Base-by-base conservation (phyloP, 495 filamentous ascomycete genomes). In the Penicillium turbatum region DNA sequence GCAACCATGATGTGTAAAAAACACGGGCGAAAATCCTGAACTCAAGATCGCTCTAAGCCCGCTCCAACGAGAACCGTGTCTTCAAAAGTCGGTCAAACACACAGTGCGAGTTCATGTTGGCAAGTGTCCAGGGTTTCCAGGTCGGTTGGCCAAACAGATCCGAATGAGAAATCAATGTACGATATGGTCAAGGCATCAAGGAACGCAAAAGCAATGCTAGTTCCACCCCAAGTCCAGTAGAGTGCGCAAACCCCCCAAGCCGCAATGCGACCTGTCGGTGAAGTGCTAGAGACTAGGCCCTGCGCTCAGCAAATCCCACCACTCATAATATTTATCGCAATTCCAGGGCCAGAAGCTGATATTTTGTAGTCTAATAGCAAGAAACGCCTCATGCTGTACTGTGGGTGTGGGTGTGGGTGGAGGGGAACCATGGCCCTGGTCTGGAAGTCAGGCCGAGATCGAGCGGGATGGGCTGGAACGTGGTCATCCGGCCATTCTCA, bases 401-500 rank as follows among this genome's bases (percentile, higher is more conserved):
- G 21, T 24, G 21, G 21, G 43, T 31, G 13, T 27, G 8, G 19
- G n/a, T 49, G 26, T 30, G 15, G 19, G 35, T 39, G 32, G 15
- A 43, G 43, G 47, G 34, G 9, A 38, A 36, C 38, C 47, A 49
- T 30, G 12, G 32, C 36, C 37, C n/a, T 27, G 38, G 47, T 2
- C 38, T 42, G 55, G 26, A 38, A 42, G 42, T 51, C 24, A 36
- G 35, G 45, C 34, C 43, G 51, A 32, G 41, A 51, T 48, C 29
- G 37, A 51, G 44, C 48, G 47, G 46, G 48, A 59, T 48, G 39
- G 26, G 39, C 35, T 56, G 56, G 24, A 35, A 51, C 29, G 36
- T 9, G 17, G 26, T 43, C 38, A 19, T 30, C 30, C 48, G 30
- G 31, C 30, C 39, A 34, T 34, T 42, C 48, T 43, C 19, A 40